Evolutionary conservation across 2,329 filamentous ascomycete genomes (phyloP), one percentile per base, ranked within the genome.

Genomic region (Verticillium dahliae): DNA sequence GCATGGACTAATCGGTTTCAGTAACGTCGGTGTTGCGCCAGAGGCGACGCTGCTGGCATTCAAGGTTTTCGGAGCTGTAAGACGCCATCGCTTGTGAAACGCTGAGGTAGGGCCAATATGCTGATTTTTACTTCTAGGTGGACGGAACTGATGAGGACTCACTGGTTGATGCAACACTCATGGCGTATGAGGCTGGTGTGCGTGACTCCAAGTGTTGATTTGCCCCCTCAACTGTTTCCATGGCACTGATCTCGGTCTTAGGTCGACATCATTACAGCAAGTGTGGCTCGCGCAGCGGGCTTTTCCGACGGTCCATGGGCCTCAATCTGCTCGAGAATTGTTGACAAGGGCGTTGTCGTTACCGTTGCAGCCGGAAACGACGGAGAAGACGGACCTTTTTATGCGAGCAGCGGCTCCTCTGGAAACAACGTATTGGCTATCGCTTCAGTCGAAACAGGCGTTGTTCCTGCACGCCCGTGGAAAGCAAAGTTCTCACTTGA

Each of bases 341-440:
- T 83, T 15, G 79, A 78, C 10, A 74, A 78, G 41, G 83, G 83
- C 57, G 80, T 85, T 2, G 78, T 80, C 1, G 83, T 80, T 68
- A 78, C 79, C 33, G 69, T 84, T 10, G 78, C 82, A 15, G 81
- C 81, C 6, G 82, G 83, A 5, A 85, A 86, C 63, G 71, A 74
- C 11, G 82, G 82, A 5, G 68, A 66, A 0, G 39, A 67, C 4
- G 82, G 81, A 38, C 66, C 82, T 61, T 84, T 84, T 67, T 83
- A 78, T 64, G 74, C 81, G 39, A 77, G 75, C 62, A 78, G 78
- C 15, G 80, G 81, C 0, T 77, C 80, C 22, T 76, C 78, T 62
- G 82, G 80, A 60, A 77, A 77, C 61, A 72, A 70, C 37, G 80
- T 82, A 4, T 76, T 77, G 0, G 74, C 80, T 34, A 74, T 85